These are phyloP conservation scores for Alternaria ventricosa DNA, from an alignment of 2,329 filamentous ascomycete genomes.

Conservation along the genomic window DNA sequence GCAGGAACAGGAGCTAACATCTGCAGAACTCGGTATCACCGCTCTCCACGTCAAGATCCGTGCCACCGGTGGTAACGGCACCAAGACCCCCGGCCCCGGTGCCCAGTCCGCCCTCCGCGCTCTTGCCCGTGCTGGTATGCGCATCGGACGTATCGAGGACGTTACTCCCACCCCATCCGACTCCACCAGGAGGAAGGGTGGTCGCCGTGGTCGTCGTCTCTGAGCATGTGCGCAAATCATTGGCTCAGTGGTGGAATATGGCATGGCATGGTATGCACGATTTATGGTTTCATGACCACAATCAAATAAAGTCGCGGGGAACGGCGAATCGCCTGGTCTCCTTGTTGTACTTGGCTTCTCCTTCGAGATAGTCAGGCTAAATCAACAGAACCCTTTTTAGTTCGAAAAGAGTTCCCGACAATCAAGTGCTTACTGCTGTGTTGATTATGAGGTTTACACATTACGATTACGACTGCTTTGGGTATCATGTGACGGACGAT, in stretches of 20 bases:
- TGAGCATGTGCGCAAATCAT: slow-evolving; percentile 64
- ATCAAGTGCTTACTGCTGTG: slow-evolving; percentile 40
- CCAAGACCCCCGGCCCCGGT: slow-evolving; percentile 99
- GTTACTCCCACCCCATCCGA: slow-evolving; percentile 99
- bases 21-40: slow-evolving; percentile 76
- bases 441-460: slow-evolving; percentile 33
- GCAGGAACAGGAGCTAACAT: background rate
- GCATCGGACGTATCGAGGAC: slow-evolving; percentile 99
- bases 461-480: slow-evolving; percentile 34
- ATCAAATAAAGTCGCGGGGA: slow-evolving; percentile 49
- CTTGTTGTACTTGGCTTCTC: slow-evolving; percentile 48
- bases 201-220: slow-evolving; percentile 99
- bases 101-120: slow-evolving; percentile 99
- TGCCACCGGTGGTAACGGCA: slow-evolving; percentile 99
- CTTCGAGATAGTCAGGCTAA: slow-evolving; percentile 41
- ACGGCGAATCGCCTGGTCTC: slow-evolving; percentile 50
- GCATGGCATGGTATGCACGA: slow-evolving; percentile 45
- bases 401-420: slow-evolving; percentile 43
- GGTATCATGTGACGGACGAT: slow-evolving; percentile 26
- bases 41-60: slow-evolving; percentile 99
- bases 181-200: slow-evolving; percentile 99
- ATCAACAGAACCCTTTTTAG: slow-evolving; percentile 49
- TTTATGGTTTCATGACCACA: slow-evolving; percentile 45
- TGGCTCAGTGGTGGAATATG: slow-evolving; percentile 43
- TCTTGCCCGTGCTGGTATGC: slow-evolving; percentile 98